Evolutionary conservation across 768 basidiomycete species (phyloP), one percentile per base, ranked within the genome.

Genomic region (Collybia sp.): DNA sequence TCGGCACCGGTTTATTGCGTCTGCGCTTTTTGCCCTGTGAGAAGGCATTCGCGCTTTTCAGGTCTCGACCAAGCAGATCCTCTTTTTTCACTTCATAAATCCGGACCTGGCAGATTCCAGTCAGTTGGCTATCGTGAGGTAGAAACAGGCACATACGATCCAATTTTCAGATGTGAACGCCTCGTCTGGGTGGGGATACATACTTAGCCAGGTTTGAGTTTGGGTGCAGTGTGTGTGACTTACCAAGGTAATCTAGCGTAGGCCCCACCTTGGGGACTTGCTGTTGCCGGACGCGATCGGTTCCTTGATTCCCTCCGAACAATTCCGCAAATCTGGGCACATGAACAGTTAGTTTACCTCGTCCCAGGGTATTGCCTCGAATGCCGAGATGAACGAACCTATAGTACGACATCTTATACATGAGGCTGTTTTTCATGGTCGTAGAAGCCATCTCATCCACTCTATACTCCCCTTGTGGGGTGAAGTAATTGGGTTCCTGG

Each of bases 401-500:
- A 61, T 95, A 97, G 64, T 95, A 98, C 12, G 87, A 89, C 93
- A 97, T 93, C 75, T 98, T 98, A 71, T 98, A 98, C 95, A 99
- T 96, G 68, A 99, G 70, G 58, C 91, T 90, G 60, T 96, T 85
- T 70, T 76, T 89, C 96, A 99, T 99, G 11, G 93, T 69, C 1
- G 78, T 68, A 0, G 88, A 82, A 40, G 96, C 96, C 40, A 70
- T 69, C 19, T 88, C 90, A 58, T 97, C 96, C 35, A 99, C 75
- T 47, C 84, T 82, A 69, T 98, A 99, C 61, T 98, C 96, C 38
- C 96, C 96, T 12, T 85, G 71, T 17, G 83, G 73, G 0, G 88
- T 98, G 68, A 99, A 99, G 71, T 89, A 99, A 62, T 88, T 87
- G 32, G 83, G 77, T 67, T 99, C 96, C 62, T 90, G 92, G 50